These are phyloP conservation scores for Blumeria hordei DNA, from an alignment of 2,329 filamentous ascomycete species.

Conservation along the genomic window DNA sequence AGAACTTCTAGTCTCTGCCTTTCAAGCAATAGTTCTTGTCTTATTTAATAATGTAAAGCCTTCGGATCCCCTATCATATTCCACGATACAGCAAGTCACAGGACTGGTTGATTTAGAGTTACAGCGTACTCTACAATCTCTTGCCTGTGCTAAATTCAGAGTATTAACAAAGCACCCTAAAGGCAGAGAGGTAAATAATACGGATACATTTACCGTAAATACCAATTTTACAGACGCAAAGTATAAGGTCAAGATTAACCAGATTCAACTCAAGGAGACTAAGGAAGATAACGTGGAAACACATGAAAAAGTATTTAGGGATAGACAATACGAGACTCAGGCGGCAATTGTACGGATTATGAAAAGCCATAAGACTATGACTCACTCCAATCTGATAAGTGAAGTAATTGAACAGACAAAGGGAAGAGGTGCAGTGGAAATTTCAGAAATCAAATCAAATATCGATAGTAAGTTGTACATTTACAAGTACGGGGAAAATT, in stretches of 20 bases:
- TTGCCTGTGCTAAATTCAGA: conserved; percentile 73
- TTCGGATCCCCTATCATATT: conserved; percentile 38
- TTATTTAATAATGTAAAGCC: conserved; percentile 54
- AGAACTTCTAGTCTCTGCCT: conserved; percentile 73
- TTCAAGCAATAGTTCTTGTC: conserved; percentile 74
- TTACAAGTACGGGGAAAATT: conserved; percentile 1
- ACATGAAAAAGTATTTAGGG: conserved; percentile 68
- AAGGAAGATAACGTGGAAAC: conserved; percentile 86
- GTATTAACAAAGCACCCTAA: conserved; percentile 71
- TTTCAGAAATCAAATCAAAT: conserved; percentile 80
- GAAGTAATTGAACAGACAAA: conserved; percentile 85
- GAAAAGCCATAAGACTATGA: conserved; percentile 78
- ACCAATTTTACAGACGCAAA: conserved; percentile 52
- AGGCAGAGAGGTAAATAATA: conserved; percentile 51
- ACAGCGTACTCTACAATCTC: conserved; percentile 73
- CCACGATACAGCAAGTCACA: conserved; percentile 49
- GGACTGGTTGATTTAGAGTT: conserved; percentile 57
- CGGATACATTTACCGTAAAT: conserved; percentile 74
- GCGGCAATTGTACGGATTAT: conserved; percentile 92
- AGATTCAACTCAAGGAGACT: conserved; percentile 92
- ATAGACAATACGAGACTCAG: conserved; percentile 88
- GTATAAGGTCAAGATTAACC: conserved; percentile 91
- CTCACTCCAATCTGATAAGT: conserved; percentile 64
- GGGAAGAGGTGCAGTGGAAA: conserved; percentile 63
- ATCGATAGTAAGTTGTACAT: conserved; percentile 51